These are phyloP conservation scores for Metarhizium humberi DNA, from an alignment of 2,329 filamentous ascomycete genomes.

Conservation along the genomic window DNA sequence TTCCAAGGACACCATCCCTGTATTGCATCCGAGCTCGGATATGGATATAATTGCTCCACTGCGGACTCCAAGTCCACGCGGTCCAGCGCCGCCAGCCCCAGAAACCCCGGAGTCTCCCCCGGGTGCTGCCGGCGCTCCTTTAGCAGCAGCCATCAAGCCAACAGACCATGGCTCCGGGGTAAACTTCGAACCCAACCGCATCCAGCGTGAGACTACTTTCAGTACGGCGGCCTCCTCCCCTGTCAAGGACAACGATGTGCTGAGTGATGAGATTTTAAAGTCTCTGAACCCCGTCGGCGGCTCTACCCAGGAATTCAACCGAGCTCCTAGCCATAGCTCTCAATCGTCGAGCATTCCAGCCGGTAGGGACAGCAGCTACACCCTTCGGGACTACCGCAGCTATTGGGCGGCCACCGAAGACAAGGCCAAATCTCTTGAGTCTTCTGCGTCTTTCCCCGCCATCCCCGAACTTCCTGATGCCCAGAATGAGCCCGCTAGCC, in stretches of 20 bases:
- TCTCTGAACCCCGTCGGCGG: conserved; percentile 47
- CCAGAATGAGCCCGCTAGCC: neutral
- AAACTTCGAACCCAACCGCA: conserved; percentile 21
- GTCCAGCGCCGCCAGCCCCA: neutral
- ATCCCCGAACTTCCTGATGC: conserved; percentile 1
- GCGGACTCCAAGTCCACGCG: conserved; percentile 22
- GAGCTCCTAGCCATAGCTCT: conserved; percentile 10
- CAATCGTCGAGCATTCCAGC: conserved; percentile 10
- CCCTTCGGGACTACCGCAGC: conserved; percentile 57
- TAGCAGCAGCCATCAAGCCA: conserved; percentile 25
- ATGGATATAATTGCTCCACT: conserved; percentile 18
- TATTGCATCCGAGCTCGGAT: conserved; percentile 7
- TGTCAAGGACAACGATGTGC: conserved; percentile 59
- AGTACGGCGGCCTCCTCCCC: conserved; percentile 43
- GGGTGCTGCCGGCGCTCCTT: conserved; percentile 17
- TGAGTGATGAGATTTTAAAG: conserved; percentile 67
- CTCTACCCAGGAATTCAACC: conserved; percentile 8
- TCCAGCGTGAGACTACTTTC: conserved; percentile 33
- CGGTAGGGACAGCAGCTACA: conserved; percentile 49
- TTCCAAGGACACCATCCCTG: conserved; percentile 5
- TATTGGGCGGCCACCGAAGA: conserved; percentile 45
- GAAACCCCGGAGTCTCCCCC: conserved; percentile 21
- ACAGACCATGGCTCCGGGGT: conserved; percentile 7
- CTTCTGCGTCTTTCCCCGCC: neutral
- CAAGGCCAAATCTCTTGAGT: conserved; percentile 4